Evolutionary conservation across 1,284 basidiomycete genomes (phyloP).

Genomic region (Polyporus tsugae): DNA sequence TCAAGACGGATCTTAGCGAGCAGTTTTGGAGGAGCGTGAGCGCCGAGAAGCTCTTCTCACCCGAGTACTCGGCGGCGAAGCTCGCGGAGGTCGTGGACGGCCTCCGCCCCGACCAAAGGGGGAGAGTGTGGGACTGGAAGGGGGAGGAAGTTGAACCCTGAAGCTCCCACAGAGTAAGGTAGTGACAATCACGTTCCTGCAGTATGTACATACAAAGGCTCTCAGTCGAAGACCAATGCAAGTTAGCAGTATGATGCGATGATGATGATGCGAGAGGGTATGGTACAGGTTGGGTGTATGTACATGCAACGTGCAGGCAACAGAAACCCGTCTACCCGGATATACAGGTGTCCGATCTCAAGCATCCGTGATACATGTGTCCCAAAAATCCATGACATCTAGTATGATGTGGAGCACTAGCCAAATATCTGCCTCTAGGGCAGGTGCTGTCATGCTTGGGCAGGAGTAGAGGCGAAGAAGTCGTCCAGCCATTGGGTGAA

Average conservation of each 20-base stretch:
- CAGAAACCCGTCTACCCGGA: neutral
- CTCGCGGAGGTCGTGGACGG: slow-evolving; percentile 63
- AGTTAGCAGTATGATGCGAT: neutral
- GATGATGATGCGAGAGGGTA: neutral
- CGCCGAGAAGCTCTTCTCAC: slow-evolving; percentile 61
- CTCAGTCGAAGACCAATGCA: neutral
- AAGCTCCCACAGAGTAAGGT: slow-evolving; percentile 1
- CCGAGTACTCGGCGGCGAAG: slow-evolving; percentile 66
- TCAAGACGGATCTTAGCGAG: slow-evolving; percentile 67
- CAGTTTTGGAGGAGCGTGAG: slow-evolving; percentile 49
- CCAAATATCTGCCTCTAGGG: neutral
- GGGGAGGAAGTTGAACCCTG: slow-evolving; percentile 54
- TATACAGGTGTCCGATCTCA: neutral
- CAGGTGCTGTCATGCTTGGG: slow-evolving; percentile 16
- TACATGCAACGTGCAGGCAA: neutral
- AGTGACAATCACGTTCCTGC: neutral
- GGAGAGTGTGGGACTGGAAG: slow-evolving; percentile 76
- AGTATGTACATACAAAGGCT: slow-evolving; percentile 7
- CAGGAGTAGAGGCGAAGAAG: slow-evolving; percentile 16
- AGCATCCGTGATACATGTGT: neutral
- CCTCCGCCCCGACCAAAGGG: slow-evolving; percentile 59
- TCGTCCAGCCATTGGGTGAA: slow-evolving; percentile 50
- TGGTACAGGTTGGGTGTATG: neutral
- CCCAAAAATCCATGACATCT: neutral
- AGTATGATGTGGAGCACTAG: neutral